These are phyloP conservation scores for Plasmodium berghei DNA, from an alignment of 169 alveolate species.

Conservation along the genomic window DNA sequence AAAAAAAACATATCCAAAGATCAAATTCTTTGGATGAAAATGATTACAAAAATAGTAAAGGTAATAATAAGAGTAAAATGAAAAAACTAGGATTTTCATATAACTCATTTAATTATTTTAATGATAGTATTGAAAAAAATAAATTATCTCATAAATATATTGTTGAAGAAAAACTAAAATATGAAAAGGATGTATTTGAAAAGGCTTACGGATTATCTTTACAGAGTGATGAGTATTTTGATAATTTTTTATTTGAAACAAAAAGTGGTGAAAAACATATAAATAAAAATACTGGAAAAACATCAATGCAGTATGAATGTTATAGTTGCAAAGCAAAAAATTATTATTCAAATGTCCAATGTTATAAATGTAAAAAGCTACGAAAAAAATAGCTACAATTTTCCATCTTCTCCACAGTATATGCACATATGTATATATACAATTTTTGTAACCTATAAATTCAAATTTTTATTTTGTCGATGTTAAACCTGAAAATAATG, in stretches of 20 bases:
- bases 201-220: conserved; percentile 59
- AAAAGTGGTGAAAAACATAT: not conserved
- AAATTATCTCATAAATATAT: conserved; percentile 25
- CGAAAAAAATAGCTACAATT: conserved; percentile 3
- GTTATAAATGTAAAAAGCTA: conserved; percentile 55
- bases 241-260: conserved; percentile 31
- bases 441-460: no score
- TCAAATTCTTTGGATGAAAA: not conserved
- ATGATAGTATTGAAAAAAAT: conserved; percentile 6
- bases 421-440: not conserved
- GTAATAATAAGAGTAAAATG: not conserved
- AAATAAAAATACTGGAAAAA: not conserved
- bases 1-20: not conserved
- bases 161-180: conserved; percentile 32
- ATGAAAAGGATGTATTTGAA: conserved; percentile 66
- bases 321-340: conserved; percentile 61
- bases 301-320: conserved; percentile 29
- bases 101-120: conserved; percentile 45
- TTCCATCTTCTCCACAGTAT: not conserved
- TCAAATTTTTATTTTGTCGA: no score
- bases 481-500: no score
- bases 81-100: conserved; percentile 20
- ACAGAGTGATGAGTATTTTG: conserved; percentile 9
- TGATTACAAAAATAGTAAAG: not conserved
- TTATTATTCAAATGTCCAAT: conserved; percentile 50